Conservation (phyloP, 805 yeast genomes). For the Lachancea quebecensis region DNA sequence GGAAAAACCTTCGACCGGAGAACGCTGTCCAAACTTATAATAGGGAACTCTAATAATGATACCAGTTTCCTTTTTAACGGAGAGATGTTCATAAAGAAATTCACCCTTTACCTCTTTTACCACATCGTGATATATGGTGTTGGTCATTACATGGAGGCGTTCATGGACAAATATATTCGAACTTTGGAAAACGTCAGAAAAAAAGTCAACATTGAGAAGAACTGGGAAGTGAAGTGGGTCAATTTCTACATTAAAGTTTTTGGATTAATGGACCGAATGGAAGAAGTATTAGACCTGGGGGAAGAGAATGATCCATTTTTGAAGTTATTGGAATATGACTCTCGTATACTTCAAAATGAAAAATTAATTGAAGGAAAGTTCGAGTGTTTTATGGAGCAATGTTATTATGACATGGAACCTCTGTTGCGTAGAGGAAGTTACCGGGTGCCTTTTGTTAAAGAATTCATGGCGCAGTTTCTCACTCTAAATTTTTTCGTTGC, state of each 20-base stretch:
- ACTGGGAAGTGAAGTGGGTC: slow-evolving; percentile 20
- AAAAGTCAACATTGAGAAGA: slow-evolving; percentile 18
- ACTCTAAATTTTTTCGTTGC: slow-evolving; percentile 10
- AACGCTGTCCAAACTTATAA: slow-evolving; percentile 9
- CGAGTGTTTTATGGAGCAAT: background rate
- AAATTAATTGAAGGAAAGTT: background rate
- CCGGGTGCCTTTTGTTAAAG: slow-evolving; percentile 6
- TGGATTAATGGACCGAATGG: slow-evolving; percentile 10
- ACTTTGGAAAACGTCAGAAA: slow-evolving; percentile 16
- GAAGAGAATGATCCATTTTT: slow-evolving; percentile 2
- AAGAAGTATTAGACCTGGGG: background rate
- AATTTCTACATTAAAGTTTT: slow-evolving; percentile 17
- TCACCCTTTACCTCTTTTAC: slow-evolving; percentile 13
- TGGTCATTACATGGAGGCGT: slow-evolving; percentile 9
- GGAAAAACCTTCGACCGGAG: slow-evolving; percentile 2
- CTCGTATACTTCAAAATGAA: background rate
- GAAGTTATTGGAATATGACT: slow-evolving; percentile 1
- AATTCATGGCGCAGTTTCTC: slow-evolving; percentile 13
- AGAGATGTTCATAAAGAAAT: slow-evolving; percentile 15
- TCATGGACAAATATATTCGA: slow-evolving; percentile 15
- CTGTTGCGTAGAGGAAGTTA: background rate
- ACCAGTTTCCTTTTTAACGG: slow-evolving; percentile 12
- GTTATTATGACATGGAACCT: background rate
- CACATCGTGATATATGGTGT: slow-evolving; percentile 11
- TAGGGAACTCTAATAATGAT: slow-evolving; percentile 5